Evolutionary conservation across 2,329 filamentous ascomycete genomes (phyloP).

Genomic region (Chaetoscypha palmicola): DNA sequence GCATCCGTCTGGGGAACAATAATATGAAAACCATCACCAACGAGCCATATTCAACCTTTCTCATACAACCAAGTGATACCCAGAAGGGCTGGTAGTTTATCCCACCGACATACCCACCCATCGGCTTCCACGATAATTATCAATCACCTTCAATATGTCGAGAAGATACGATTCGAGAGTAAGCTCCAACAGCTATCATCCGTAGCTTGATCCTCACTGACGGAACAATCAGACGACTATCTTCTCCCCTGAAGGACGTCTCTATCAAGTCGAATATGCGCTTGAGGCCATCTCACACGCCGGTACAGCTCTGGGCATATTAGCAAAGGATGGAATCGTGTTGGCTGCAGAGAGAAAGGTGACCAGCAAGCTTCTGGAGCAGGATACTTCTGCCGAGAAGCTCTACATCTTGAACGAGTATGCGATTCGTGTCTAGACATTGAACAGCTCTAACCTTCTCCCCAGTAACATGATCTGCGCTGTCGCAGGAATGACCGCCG

Average conservation of each 20-base stretch:
- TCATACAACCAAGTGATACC: background rate
- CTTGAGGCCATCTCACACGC: slow-evolving; percentile 98
- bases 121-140: background rate
- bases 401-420: slow-evolving; percentile 99
- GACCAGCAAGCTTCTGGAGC: slow-evolving; percentile 97
- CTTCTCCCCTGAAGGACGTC: slow-evolving; percentile 96
- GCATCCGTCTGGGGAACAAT: slow-evolving; percentile 2
- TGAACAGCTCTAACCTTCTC: slow-evolving; percentile 11
- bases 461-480: slow-evolving; percentile 98
- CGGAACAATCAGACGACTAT: slow-evolving; percentile 72
- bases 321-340: slow-evolving; percentile 97
- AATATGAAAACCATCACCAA: slow-evolving; percentile 7
- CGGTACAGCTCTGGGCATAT: slow-evolving; percentile 90
- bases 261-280: slow-evolving; percentile 99
- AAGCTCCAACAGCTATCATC: slow-evolving; percentile 36
- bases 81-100: background rate
- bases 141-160: slow-evolving; percentile 58
- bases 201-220: slow-evolving; percentile 20
- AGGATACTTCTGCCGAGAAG: slow-evolving; percentile 99
- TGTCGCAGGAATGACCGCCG: slow-evolving; percentile 97
- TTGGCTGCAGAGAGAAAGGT: slow-evolving; percentile 97
- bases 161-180: slow-evolving; percentile 96
- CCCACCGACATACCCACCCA: background rate
- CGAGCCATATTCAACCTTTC: background rate
- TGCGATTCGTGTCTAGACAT: slow-evolving; percentile 29